These are phyloP conservation scores for Schoenoplectus triqueter DNA, from an alignment of 202 grass and related monocot species.

Conservation along the genomic window DNA sequence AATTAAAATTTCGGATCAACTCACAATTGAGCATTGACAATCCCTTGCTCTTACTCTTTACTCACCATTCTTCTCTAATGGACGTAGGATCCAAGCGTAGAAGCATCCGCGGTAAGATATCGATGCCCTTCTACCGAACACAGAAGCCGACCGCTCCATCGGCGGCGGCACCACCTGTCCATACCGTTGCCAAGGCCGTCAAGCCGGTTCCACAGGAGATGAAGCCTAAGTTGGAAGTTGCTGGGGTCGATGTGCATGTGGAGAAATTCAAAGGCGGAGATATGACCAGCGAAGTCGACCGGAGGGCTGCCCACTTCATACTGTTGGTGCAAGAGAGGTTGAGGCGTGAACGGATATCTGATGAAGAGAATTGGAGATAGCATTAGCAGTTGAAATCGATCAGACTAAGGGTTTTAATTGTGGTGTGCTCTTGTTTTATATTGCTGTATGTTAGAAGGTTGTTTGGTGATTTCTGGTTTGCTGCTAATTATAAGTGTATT, in stretches of 20 bases:
- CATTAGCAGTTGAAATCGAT: slow-evolving; percentile 29
- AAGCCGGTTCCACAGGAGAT: background rate
- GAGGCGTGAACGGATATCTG: slow-evolving; percentile 33
- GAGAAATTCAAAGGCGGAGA: slow-evolving; percentile 30
- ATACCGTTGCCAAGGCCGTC: slow-evolving; percentile 21
- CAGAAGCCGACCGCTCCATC: slow-evolving; percentile 24
- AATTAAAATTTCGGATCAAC: background rate
- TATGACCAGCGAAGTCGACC: slow-evolving; percentile 42
- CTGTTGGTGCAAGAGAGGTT: slow-evolving; percentile 48
- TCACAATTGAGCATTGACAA: background rate
- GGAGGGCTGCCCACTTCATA: slow-evolving; percentile 45
- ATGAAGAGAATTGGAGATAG: slow-evolving; percentile 31
- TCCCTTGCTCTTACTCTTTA: background rate
- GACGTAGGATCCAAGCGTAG: slow-evolving; percentile 40
- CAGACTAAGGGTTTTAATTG: background rate
- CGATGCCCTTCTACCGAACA: slow-evolving; percentile 41
- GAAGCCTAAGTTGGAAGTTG: slow-evolving; percentile 7
- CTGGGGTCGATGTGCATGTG: slow-evolving; percentile 25
- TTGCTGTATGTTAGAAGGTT: background rate
- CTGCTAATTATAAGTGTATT: background rate
- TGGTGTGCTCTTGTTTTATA: slow-evolving; percentile 18
- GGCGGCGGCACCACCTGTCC: background rate
- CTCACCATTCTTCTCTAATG: slow-evolving; percentile 25
- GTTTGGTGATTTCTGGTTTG: slow-evolving; percentile 8
- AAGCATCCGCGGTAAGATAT: slow-evolving; percentile 35